These are phyloP conservation scores for Metschnikowia aberdeeniae DNA, from an alignment of 805 yeast genomes.

Conservation along the genomic window DNA sequence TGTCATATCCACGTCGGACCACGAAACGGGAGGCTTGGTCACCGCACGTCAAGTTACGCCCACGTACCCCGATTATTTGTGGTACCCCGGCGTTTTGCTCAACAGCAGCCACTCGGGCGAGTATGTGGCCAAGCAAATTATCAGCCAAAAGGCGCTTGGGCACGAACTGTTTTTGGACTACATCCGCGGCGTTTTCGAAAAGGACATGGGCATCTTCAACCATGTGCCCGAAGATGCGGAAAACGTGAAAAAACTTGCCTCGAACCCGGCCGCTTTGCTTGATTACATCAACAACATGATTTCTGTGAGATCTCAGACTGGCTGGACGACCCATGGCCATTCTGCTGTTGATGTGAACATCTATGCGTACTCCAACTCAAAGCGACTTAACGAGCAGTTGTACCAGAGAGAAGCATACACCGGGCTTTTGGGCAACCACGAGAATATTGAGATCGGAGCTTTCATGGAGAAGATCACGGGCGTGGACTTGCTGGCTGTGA, in stretches of 20 bases:
- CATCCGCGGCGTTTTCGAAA: constrained; percentile 52
- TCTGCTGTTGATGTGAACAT: constrained; percentile 94
- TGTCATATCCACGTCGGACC: constrained; percentile 82
- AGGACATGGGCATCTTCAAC: constrained; percentile 65
- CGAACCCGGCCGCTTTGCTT: constrained; percentile 36
- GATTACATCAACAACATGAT: constrained; percentile 65
- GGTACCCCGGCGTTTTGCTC: constrained; percentile 77
- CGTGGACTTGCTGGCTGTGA: constrained; percentile 45
- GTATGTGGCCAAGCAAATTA: constrained; percentile 49
- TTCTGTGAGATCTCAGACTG: constrained; percentile 78
- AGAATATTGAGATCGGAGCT: constrained; percentile 79
- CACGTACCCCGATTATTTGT: constrained; percentile 76
- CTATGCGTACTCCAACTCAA: constrained; percentile 69
- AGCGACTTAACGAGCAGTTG: constrained; percentile 36
- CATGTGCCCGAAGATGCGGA: constrained; percentile 49
- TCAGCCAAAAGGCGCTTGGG: constrained; percentile 31
- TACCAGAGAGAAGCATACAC: constrained; percentile 24
- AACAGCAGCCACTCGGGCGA: constrained; percentile 78
- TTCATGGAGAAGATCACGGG: constrained; percentile 59
- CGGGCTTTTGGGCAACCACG: constrained; percentile 72
- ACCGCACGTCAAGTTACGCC: constrained; percentile 68
- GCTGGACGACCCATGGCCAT: constrained; percentile 98
- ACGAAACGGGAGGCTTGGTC: constrained; percentile 94
- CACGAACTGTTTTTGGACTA: constrained; percentile 7
- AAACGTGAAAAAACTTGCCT: constrained; percentile 15